Evolutionary conservation across 495 filamentous ascomycete species (phyloP), one percentile per base, ranked within the genome.

Genomic region (Talaromyces nanjingensis): DNA sequence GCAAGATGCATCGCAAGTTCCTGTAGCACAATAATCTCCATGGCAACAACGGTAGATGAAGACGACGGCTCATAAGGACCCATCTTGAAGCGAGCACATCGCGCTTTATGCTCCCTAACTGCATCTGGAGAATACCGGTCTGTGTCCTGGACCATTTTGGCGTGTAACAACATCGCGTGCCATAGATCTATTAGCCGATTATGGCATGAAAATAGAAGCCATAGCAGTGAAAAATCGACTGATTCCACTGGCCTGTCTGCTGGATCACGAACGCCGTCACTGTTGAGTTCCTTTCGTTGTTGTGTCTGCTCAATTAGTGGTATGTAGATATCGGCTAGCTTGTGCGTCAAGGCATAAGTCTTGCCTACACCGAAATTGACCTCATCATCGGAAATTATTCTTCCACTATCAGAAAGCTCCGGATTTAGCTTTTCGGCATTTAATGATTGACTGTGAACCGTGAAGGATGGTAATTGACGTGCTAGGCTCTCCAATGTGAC

Each of bases 21-120:
- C 31, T 59, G 57, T 16, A 59, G 4, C 5, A 59, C 57, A 18
- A 59, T 59, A 5, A 59, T 59, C 16, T 59, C 57, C 57, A 59
- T 37, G 12, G 57, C 29, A 22, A 59, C 57, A n/a, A 59, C 57
- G 6, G 57, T 59, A 6, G 57, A 59, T 22, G 57, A 59, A 11
- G 57, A 59, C n/a, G 57, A 59, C 33, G 57, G 57, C 8, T 34
- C 57, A 16, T 59, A 59, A 5, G 57, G 31, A 9, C 57, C 57
- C 57, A 59, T 31, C 11, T 37, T 31, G 29, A 59, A 34, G 11
- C 34, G 31, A 6, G 57, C 57, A 22, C 57, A 59, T 12, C 34
- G 57, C 11, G 57, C 25, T 42, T 37, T 59, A 14, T 59, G 57
- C 0, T 14, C 25, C 0, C 33, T 29, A 11, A 42, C 37, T 18